Conservation (phyloP, 306 rosid species). For the Trichosanthes truncata region DNA sequence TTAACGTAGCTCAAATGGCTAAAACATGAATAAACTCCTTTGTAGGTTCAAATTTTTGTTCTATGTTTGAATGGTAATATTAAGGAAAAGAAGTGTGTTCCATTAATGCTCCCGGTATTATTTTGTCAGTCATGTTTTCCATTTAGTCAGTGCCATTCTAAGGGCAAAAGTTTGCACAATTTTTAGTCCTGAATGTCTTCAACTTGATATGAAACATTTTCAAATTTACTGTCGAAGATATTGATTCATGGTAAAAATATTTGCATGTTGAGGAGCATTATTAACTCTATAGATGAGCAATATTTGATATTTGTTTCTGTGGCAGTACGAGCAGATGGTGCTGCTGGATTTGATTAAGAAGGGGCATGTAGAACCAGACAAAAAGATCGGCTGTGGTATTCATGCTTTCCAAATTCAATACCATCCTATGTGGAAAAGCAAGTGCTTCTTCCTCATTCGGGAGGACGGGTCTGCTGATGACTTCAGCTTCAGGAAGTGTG, state of each 20-base stretch:
- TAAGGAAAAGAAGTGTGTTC: background rate
- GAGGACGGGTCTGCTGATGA: constrained; percentile 57
- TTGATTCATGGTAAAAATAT: background rate
- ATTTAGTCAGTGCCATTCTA: background rate
- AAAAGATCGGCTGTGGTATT: constrained; percentile 50
- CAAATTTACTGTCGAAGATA: background rate
- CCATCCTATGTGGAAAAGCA: constrained; percentile 69
- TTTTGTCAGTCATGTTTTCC: background rate
- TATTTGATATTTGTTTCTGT: constrained; percentile 12
- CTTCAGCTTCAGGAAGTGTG: constrained; percentile 89
- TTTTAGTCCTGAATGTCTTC: background rate
- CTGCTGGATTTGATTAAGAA: constrained; percentile 61
- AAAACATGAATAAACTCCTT: background rate
- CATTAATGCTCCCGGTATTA: too few relatives aligned
- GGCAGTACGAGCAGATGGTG: constrained; percentile 66
- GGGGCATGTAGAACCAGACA: constrained; percentile 54
- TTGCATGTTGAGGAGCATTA: background rate
- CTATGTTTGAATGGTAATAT: background rate
- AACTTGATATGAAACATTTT: background rate
- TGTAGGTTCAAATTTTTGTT: background rate
- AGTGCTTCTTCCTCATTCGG: constrained; percentile 73
- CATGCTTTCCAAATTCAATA: constrained; percentile 48
- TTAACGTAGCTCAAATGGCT: background rate
- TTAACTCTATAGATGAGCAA: background rate
- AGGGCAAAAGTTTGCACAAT: background rate